A percentile compares a stretch with the other conserved stretches of the same genome.
These are phyloP conservation scores for Arabis hirsuta DNA, from an alignment of 345 rosid species.

Conservation along the genomic window DNA sequence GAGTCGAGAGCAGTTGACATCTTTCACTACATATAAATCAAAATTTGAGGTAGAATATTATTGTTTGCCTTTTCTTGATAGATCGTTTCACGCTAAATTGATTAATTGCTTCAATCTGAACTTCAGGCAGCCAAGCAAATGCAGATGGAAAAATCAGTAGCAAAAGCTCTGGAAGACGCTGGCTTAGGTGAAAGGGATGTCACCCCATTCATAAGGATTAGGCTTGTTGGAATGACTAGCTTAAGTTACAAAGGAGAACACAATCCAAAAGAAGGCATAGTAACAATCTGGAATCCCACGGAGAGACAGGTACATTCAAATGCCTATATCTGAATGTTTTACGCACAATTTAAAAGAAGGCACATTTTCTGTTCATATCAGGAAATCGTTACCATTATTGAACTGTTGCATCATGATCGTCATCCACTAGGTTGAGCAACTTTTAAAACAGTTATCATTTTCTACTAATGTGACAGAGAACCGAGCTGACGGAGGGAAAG, in stretches of 20 bases:
- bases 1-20: constrained; percentile 79
- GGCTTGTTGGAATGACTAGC: constrained; percentile 74
- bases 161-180: constrained; percentile 72
- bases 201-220: constrained; percentile 82
- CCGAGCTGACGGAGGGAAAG: constrained; percentile 81
- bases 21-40: constrained; percentile 68
- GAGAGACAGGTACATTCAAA: constrained; percentile 68
- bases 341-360: constrained; percentile 3
- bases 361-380: no score
- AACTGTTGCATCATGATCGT: not conserved
- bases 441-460: constrained; percentile 24
- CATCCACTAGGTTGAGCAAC: constrained; percentile 11
- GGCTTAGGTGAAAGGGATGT: constrained; percentile 80
- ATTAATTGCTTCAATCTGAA: constrained; percentile 28
- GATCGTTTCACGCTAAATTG: not conserved
- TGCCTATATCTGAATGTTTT: constrained; percentile 14
- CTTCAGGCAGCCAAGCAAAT: constrained; percentile 66
- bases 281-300: constrained; percentile 95
- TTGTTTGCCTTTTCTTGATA: constrained; percentile 10
- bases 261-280: constrained; percentile 64
- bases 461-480: constrained; percentile 53
- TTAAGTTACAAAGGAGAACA: constrained; percentile 44
- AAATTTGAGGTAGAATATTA: constrained; percentile 69
- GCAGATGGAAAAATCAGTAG: constrained; percentile 66
- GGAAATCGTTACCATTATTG: no score